A percentile compares a stretch with the other conserved stretches of the same genome.
phyloP scores from a whole-genome alignment of 495 filamentous ascomycete species.

The Beverwykella pulmonaria region DNA sequence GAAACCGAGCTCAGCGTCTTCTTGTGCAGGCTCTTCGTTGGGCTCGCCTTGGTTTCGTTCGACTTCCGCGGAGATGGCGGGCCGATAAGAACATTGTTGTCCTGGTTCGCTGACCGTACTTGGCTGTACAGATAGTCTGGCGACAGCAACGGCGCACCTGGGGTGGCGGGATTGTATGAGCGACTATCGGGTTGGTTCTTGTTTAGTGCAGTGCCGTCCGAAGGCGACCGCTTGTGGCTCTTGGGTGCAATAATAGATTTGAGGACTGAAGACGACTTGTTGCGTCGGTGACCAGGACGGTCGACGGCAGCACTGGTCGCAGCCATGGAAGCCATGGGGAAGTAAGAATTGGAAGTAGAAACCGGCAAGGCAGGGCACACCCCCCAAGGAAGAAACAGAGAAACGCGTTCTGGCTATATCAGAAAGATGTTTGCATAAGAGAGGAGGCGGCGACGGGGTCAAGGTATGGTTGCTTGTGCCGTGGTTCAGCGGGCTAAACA shows the following conservation, averaged over 20 bases:
- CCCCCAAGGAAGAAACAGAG: constrained; percentile 18
- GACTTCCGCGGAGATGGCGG: constrained; percentile 41
- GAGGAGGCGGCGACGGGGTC: constrained; percentile 19
- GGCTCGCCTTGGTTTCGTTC: constrained; percentile 40
- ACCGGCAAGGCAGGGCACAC: constrained; percentile 3
- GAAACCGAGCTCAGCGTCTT: constrained; percentile 69
- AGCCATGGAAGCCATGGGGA: constrained; percentile 15
- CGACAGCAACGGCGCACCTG: constrained; percentile 30
- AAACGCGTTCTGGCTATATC: constrained; percentile 30
- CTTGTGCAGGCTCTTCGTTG: constrained; percentile 55
- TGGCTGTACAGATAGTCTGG: constrained; percentile 37
- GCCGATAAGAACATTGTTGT: constrained; percentile 22
- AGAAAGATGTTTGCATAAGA: constrained; percentile 17
- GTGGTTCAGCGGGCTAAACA: constrained; percentile 4
- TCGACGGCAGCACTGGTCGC: constrained; percentile 6
- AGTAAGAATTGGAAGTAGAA: constrained; percentile 10
- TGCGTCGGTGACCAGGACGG: constrained; percentile 39
- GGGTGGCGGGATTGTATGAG: constrained; percentile 36
- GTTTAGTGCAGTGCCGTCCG: constrained; percentile 42
- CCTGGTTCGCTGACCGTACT: constrained; percentile 24
- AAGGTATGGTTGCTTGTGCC: constrained; percentile 13
- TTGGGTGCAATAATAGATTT: constrained; percentile 60
- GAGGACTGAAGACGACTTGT: constrained; percentile 59
- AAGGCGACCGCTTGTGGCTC: constrained; percentile 54
- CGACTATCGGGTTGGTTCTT: constrained; percentile 31